Base-by-base conservation (phyloP, 1,139 yeast genomes). In the Hansenula sp. region DNA sequence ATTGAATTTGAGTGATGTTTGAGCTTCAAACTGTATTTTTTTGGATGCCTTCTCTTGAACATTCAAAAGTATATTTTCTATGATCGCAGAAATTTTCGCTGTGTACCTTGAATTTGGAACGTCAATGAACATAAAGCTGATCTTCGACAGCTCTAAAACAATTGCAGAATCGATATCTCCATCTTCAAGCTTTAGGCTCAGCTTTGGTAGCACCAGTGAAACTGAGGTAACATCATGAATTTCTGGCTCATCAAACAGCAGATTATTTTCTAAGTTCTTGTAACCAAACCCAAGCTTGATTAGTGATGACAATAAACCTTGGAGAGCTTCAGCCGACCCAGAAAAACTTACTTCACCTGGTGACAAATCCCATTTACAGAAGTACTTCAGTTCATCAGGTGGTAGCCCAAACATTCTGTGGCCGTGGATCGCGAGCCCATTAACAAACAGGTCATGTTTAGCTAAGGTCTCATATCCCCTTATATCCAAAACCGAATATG, bases 351-450 rank as follows among this genome's bases (percentile, higher is more conserved):
- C 64, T 6, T 67, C 68, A 10, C 89, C 95, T 3, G 84, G 60
- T 25, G 76, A 77, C 49, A 90, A 77, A 48, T 85, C 90, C 97
- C 97, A 92, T 47, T 86, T 82, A 56, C 96, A 89, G 49, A 77
- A 79, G 56, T 87, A 92, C 0, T 97, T 87, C 1, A 92, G 86
- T 57, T 87, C 95, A 3, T 73, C 69, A 0, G 97, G 97, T 0
- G 96, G 96, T 1, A 88, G 60, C 0, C 98, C 97, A 68, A 89
- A 88, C 80, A 89, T 78, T 55, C 97, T 72, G 58, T 90, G 96
- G 1, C 96, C 92, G 60, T 85, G 95, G 14, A 86, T 71, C 6
- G 72, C 57, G 20, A 89, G 57, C 0, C 89, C 88, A 52, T 81
- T 85, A 37, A 86, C 71, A 12, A 65, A 60, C 13, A 86, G 51